Conservation (phyloP, 805 yeast genomes). For the Lachancea nothofagi region DNA sequence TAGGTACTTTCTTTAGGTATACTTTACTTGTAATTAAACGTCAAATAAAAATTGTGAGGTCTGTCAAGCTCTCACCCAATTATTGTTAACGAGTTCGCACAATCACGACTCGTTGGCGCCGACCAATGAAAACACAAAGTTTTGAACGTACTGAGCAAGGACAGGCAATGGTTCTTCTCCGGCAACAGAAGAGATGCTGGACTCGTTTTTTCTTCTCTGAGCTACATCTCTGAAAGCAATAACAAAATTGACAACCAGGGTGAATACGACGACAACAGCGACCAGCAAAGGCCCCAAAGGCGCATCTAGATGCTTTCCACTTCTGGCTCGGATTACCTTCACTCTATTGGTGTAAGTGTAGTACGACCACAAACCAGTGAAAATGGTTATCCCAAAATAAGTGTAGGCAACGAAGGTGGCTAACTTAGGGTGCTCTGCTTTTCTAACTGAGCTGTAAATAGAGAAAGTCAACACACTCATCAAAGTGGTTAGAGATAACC, state of each 20-base stretch:
- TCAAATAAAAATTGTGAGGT: too few species aligned
- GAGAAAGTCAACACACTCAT: slow-evolving; percentile 81
- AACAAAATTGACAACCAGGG: slow-evolving; percentile 66
- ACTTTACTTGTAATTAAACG: too few species aligned
- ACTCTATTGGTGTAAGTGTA: slow-evolving; percentile 66
- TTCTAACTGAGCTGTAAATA: slow-evolving; percentile 66
- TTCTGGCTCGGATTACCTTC: slow-evolving; percentile 67
- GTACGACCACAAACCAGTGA: slow-evolving; percentile 88
- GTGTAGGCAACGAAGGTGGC: slow-evolving; percentile 71
- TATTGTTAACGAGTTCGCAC: not conserved
- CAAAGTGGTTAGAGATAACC: slow-evolving; percentile 86
- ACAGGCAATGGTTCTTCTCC: not conserved
- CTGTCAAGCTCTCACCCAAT: not conserved
- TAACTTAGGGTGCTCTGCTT: slow-evolving; percentile 55
- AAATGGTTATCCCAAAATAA: slow-evolving; percentile 75
- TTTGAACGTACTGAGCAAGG: not conserved
- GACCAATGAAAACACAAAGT: slow-evolving; percentile 5
- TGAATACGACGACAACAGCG: slow-evolving; percentile 59
- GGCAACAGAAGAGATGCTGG: not conserved
- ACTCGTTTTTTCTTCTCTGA: slow-evolving; percentile 9
- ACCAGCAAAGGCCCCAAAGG: slow-evolving; percentile 83
- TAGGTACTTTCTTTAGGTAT: too few species aligned
- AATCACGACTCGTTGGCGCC: slow-evolving; percentile 1
- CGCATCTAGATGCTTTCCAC: slow-evolving; percentile 83
- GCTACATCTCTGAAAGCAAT: slow-evolving; percentile 51